Conservation (phyloP, 208 protist genomes). For the Sergeia podlipaevii region DNA sequence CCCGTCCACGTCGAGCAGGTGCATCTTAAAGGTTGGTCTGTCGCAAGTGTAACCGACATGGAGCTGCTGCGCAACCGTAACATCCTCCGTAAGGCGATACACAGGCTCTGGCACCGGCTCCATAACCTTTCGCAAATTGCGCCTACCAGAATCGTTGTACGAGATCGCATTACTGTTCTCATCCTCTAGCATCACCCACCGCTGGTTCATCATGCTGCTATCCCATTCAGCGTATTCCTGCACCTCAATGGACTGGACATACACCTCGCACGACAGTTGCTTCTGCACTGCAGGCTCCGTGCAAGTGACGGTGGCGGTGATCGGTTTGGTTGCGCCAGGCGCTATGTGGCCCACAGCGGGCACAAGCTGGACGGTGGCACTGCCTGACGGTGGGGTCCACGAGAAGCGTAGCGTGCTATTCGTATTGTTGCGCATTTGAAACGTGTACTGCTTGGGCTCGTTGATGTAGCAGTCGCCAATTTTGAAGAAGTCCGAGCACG, state of each 20-base stretch:
- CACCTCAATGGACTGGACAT: conserved; percentile 23
- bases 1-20: conserved; percentile 25
- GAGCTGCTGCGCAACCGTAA: conserved; percentile 47
- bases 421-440: conserved; percentile 87
- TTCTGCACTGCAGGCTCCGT: conserved; percentile 16
- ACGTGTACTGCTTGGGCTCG: conserved; percentile 48
- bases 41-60: conserved; percentile 70
- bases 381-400: conserved; percentile 33
- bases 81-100: conserved; percentile 33
- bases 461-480: conserved; percentile 87
- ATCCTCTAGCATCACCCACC: conserved; percentile 56
- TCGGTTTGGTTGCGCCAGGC: conserved; percentile 31
- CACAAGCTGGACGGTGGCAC: conserved; percentile 19
- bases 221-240: conserved; percentile 55
- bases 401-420: conserved; percentile 68
- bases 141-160: conserved; percentile 18
- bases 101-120: conserved; percentile 72
- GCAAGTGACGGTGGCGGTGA: conserved; percentile 41
- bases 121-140: conserved; percentile 69
- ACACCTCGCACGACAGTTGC: conserved; percentile 17
- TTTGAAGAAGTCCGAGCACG: conserved; percentile 62
- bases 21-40: conserved; percentile 45
- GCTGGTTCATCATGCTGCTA: conserved; percentile 47
- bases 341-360: conserved; percentile 62
- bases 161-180: conserved; percentile 7